Evolutionary conservation across 2,329 filamentous ascomycete genomes (phyloP).

Genomic region (Canariomyces notabilis): DNA sequence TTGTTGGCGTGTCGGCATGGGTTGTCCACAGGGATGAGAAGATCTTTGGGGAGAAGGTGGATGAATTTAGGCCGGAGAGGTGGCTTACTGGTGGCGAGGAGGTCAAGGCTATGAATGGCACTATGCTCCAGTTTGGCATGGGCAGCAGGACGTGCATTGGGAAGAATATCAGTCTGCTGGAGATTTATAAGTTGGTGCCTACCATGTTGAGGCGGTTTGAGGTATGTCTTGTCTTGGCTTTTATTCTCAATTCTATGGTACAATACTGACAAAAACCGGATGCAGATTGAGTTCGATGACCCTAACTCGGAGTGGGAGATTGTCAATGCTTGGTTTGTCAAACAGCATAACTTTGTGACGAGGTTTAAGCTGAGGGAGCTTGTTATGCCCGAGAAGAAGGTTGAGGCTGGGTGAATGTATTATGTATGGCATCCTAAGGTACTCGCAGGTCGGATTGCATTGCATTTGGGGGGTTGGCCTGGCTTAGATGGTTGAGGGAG

Average conservation of each 20-base stretch:
- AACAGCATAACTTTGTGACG: conserved; percentile 51
- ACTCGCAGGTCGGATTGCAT: no score
- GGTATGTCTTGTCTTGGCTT: conserved; percentile 33
- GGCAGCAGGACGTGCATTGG: conserved; percentile 66
- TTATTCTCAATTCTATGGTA: background rate
- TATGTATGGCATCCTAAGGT: background rate
- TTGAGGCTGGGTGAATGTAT: background rate
- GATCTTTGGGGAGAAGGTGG: conserved; percentile 64
- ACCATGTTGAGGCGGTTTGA: conserved; percentile 61
- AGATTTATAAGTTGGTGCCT: conserved; percentile 60
- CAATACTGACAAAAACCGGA: no score
- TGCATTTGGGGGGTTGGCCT: no score
- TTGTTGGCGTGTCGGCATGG: conserved; percentile 72
- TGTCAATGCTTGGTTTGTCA: conserved; percentile 59
- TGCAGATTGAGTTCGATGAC: conserved; percentile 49
- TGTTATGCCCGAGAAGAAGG: conserved; percentile 32
- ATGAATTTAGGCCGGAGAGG: conserved; percentile 63
- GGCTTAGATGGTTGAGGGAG: conserved; percentile 1
- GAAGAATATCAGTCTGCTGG: conserved; percentile 58
- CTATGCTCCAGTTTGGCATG: conserved; percentile 71
- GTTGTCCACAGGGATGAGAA: conserved; percentile 63
- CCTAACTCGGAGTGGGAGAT: conserved; percentile 53
- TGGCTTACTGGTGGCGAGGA: conserved; percentile 52
- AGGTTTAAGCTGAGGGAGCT: conserved; percentile 41
- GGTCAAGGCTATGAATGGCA: conserved; percentile 61